Percentiles rank a stretch among this genome's conserved stretches.
Conservation (phyloP, 495 filamentous ascomycete genomes). For the Aspergillus sclerotioniger region DNA sequence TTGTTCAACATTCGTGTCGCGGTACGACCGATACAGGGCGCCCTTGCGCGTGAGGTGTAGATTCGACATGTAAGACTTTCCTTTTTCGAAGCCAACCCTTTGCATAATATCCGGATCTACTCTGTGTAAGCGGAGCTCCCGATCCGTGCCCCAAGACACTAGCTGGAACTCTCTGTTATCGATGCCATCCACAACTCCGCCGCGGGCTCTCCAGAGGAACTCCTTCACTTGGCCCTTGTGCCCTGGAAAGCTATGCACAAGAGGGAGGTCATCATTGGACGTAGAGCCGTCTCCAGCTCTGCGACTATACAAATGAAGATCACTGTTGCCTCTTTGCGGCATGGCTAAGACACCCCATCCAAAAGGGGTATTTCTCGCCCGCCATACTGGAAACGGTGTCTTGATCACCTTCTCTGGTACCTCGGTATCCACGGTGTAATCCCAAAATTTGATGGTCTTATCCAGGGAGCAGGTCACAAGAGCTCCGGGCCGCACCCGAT, state of each 20-base stretch:
- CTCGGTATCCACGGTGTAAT: constrained; percentile 64
- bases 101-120: constrained; percentile 63
- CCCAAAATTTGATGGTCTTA: constrained; percentile 92
- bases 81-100: constrained; percentile 74
- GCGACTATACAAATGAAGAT: constrained; percentile 85
- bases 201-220: constrained; percentile 86
- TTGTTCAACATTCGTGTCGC: constrained; percentile 50
- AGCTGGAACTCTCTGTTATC: constrained; percentile 91
- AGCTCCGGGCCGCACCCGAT: constrained; percentile 65
- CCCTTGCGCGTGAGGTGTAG: constrained; percentile 77
- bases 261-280: constrained; percentile 44
- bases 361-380: constrained; percentile 92
- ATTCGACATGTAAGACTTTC: constrained; percentile 59
- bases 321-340: constrained; percentile 82
- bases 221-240: constrained; percentile 89
- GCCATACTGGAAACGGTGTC: constrained; percentile 86
- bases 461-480: constrained; percentile 88
- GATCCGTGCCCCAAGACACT: constrained; percentile 89
- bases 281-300: constrained; percentile 46
- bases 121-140: constrained; percentile 74
- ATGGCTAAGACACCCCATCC: constrained; percentile 84
- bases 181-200: constrained; percentile 63
- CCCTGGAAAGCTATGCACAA: constrained; percentile 72
- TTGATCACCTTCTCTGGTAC: constrained; percentile 70
- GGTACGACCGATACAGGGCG: constrained; percentile 82